phyloP scores from a whole-genome alignment of 495 filamentous ascomycete genomes.

The Chaetomium tenue region DNA sequence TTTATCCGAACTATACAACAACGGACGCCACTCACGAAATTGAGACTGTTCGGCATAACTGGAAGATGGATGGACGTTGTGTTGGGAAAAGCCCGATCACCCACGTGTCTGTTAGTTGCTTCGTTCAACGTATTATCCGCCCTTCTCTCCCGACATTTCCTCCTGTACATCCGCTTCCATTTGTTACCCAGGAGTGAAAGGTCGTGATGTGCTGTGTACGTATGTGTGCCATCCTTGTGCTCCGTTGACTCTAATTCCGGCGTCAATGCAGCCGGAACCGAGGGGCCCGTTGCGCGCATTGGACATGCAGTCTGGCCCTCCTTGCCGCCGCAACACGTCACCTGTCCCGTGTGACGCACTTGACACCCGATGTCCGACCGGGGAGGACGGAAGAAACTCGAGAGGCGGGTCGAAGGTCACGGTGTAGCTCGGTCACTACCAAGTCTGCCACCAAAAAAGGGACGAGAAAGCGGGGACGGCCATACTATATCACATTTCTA shows the following conservation, averaged over 20 bases:
- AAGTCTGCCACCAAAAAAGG: background rate
- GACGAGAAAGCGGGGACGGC: background rate
- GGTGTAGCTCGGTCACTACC: background rate
- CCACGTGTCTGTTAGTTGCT: background rate
- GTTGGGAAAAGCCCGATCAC: background rate
- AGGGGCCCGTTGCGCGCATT: background rate
- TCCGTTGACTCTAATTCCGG: background rate
- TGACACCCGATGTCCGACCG: constrained; percentile 6
- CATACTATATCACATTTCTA: constrained; percentile 10
- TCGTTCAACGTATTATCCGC: background rate
- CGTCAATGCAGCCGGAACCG: background rate
- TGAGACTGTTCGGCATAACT: background rate
- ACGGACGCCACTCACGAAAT: no score
- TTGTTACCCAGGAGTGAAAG: background rate
- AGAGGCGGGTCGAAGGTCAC: background rate
- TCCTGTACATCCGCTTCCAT: background rate
- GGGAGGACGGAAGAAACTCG: background rate
- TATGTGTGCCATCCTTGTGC: background rate
- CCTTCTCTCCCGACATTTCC: background rate
- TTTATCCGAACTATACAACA: no score
- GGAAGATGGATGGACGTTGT: background rate
- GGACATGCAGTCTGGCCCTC: background rate
- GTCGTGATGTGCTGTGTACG: background rate
- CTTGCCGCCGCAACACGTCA: background rate
- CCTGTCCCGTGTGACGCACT: background rate